Percentiles rank a stretch among this genome's conserved stretches.
phyloP scores from a whole-genome alignment of 2,329 filamentous ascomycete genomes.

The Alternaria solani region DNA sequence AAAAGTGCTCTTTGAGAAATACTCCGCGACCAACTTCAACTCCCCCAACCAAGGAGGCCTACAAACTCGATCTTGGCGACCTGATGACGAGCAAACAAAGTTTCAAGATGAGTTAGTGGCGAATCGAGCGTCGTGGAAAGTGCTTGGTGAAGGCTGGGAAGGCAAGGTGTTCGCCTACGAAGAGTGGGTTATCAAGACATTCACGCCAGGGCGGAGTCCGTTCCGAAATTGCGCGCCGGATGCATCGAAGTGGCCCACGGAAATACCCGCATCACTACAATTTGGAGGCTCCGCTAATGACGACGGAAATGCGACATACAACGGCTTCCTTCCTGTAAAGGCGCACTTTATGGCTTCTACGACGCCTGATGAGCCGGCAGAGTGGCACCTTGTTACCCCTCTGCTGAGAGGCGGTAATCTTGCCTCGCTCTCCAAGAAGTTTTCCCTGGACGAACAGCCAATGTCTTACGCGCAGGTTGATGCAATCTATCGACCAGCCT shows the following conservation, averaged over 20 bases:
- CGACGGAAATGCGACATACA: not conserved
- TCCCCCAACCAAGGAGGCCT: not conserved
- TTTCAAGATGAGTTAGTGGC: conserved; percentile 30
- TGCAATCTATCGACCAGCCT: conserved; percentile 35
- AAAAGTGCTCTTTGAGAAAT: conserved; percentile 31
- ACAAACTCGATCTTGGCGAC: not conserved
- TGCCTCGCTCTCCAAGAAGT: conserved; percentile 16
- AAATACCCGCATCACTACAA: conserved; percentile 36
- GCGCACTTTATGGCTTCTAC: conserved; percentile 25
- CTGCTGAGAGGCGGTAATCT: conserved; percentile 26
- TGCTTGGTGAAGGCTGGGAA: conserved; percentile 35
- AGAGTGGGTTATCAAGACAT: conserved; percentile 39
- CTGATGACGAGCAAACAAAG: conserved; percentile 15
- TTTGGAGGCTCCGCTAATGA: conserved; percentile 21
- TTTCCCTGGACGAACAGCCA: not conserved
- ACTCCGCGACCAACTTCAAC: conserved; percentile 27
- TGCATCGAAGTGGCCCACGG: conserved; percentile 32
- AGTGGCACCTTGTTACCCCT: conserved; percentile 34
- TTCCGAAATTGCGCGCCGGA: conserved; percentile 36
- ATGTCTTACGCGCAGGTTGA: conserved; percentile 31
- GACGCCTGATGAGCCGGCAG: conserved; percentile 14
- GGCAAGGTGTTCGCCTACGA: conserved; percentile 33
- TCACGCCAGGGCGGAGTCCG: conserved; percentile 32
- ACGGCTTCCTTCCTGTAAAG: conserved; percentile 29
- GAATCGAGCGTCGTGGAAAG: conserved; percentile 28